Evolutionary conservation across 2,329 filamentous ascomycete genomes (phyloP).

Genomic region (Dactylellina haptotyla): DNA sequence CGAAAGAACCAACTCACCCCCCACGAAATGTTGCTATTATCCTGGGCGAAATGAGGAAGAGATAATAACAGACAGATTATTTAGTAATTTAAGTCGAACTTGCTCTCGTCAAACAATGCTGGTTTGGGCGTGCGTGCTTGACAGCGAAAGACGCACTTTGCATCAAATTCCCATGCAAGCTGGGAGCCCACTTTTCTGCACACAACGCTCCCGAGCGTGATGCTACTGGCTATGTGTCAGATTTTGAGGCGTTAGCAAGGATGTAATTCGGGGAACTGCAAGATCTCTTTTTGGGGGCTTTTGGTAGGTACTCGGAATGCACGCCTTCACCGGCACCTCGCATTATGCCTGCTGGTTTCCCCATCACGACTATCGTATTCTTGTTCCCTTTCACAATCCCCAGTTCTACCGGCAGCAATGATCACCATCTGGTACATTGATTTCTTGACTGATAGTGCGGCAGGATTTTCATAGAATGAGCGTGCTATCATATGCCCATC

Average conservation of each 20-base stretch:
- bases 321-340: slow-evolving; percentile 26
- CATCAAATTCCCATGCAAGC: slow-evolving; percentile 21
- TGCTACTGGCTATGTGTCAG: slow-evolving; percentile 54
- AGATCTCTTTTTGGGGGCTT: slow-evolving; percentile 41
- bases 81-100: slow-evolving; percentile 40
- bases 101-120: slow-evolving; percentile 39
- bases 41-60: neutral
- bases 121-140: slow-evolving; percentile 30
- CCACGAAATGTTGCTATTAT: neutral
- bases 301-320: no score
- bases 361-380: slow-evolving; percentile 29
- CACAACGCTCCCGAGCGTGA: slow-evolving; percentile 50
- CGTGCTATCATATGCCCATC: slow-evolving; percentile 32
- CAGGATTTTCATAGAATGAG: slow-evolving; percentile 43
- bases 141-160: slow-evolving; percentile 28
- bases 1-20: slow-evolving; percentile 37
- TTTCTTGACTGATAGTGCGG: slow-evolving; percentile 24
- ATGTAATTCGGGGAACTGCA: slow-evolving; percentile 45
- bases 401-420: neutral
- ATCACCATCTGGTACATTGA: slow-evolving; percentile 36
- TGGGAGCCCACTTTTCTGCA: slow-evolving; percentile 35
- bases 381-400: neutral
- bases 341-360: slow-evolving; percentile 15
- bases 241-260: slow-evolving; percentile 54
- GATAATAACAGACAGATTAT: slow-evolving; percentile 12